Conservation (phyloP, 768 basidiomycete genomes). For the Rhizopogon rudus region DNA sequence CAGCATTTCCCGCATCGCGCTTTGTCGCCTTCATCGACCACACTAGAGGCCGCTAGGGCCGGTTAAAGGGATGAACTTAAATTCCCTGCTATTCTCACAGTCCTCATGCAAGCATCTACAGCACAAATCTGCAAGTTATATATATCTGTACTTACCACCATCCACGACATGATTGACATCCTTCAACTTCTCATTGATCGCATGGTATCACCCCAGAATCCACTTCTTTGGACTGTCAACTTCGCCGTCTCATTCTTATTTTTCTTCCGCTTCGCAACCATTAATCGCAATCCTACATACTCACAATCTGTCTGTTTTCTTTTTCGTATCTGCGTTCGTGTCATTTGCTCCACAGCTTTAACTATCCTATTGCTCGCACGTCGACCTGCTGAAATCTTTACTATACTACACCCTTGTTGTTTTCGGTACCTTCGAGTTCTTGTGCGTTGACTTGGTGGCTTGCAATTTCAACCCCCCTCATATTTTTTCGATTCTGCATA, state of each 20-base stretch:
- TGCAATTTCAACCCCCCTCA: constrained; percentile 7
- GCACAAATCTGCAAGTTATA: constrained; percentile 35
- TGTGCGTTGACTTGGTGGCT: constrained; percentile 3
- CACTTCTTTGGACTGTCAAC: constrained; percentile 10
- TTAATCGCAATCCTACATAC: constrained; percentile 25
- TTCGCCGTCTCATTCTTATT: constrained; percentile 21
- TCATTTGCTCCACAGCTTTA: constrained; percentile 13
- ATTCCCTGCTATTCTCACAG: constrained; percentile 31
- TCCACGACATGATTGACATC: constrained; percentile 30
- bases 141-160: constrained; percentile 34
- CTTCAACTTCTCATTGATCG: constrained; percentile 23
- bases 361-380: constrained; percentile 24
- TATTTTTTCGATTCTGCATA: constrained; percentile 4
- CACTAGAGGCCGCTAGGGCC: constrained; percentile 35
- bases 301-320: constrained; percentile 9
- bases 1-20: constrained; percentile 36
- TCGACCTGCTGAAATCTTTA: constrained; percentile 28
- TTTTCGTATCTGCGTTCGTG: constrained; percentile 13
- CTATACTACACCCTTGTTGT: constrained; percentile 24
- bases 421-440: constrained; percentile 5
- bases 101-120: constrained; percentile 35
- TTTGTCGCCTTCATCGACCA: constrained; percentile 33
- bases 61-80: constrained; percentile 35
- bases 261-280: constrained; percentile 19
- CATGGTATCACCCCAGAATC: constrained; percentile 19